Evolutionary conservation across 805 yeast genomes (phyloP).

Genomic region (Kodamaea laetipori): DNA sequence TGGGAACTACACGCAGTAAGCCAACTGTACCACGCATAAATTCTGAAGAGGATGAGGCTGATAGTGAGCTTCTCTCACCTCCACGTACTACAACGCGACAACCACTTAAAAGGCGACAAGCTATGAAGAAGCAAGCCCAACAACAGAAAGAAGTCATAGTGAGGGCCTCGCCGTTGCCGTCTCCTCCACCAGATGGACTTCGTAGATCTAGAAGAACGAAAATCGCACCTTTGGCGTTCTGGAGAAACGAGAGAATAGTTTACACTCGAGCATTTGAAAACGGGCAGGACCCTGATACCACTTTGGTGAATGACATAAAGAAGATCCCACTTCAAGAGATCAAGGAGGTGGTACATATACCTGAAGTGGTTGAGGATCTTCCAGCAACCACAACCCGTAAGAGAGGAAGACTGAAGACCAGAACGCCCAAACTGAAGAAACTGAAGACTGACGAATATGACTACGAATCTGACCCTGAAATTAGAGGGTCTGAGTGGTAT

Average conservation of each 20-base stretch:
- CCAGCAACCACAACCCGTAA: conserved; percentile 12
- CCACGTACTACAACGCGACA: conserved; percentile 17
- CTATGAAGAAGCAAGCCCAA: conserved; percentile 10
- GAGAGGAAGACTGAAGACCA: conserved; percentile 21
- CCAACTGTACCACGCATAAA: conserved; percentile 17
- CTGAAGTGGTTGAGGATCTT: conserved; percentile 26
- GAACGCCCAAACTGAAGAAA: conserved; percentile 17
- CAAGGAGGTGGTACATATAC: conserved; percentile 57
- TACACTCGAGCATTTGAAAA: conserved; percentile 45
- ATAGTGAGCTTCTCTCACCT: conserved; percentile 15
- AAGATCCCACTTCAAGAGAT: conserved; percentile 56
- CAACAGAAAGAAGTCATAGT: conserved; percentile 7
- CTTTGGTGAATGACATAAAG: conserved; percentile 33
- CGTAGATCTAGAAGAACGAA: conserved; percentile 68
- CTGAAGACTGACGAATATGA: conserved; percentile 21
- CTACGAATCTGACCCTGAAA: conserved; percentile 41
- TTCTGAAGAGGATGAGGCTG: conserved; percentile 30
- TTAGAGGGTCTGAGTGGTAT: conserved; percentile 57
- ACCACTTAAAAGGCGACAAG: conserved; percentile 17
- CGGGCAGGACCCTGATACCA: conserved; percentile 45
- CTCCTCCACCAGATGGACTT: conserved; percentile 49
- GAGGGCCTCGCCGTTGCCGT: conserved; percentile 38
- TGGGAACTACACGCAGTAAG: conserved; percentile 21
- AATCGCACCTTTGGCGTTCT: conserved; percentile 73
- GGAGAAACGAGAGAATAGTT: conserved; percentile 80